These are phyloP conservation scores for Arthrobotrys pseudoclavata DNA, from an alignment of 2,329 filamentous ascomycete genomes.

Conservation along the genomic window DNA sequence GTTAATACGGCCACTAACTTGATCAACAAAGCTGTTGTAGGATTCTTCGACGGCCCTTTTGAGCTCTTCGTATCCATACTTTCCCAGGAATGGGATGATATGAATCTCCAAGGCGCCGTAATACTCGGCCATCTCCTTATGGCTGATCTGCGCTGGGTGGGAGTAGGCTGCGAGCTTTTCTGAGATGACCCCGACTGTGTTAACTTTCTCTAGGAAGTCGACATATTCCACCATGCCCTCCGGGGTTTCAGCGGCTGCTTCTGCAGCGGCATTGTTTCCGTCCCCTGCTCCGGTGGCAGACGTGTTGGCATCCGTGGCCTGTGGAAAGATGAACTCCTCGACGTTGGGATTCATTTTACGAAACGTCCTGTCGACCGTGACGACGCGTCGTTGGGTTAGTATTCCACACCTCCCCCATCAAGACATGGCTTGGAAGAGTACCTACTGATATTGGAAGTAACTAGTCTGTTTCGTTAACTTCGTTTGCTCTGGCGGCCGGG, in stretches of 20 bases:
- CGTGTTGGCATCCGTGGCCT: background rate
- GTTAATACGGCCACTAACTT: background rate
- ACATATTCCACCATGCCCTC: slow-evolving; percentile 32
- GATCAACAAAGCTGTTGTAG: background rate
- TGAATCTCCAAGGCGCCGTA: background rate
- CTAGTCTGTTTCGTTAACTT: no score
- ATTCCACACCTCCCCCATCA: background rate
- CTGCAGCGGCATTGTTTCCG: background rate
- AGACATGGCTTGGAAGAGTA: background rate
- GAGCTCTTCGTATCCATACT: slow-evolving; percentile 26
- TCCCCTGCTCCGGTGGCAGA: background rate
- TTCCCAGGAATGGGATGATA: slow-evolving; percentile 30
- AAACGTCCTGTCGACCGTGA: background rate
- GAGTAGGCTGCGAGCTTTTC: background rate
- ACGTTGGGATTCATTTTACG: background rate
- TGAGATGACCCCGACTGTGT: background rate
- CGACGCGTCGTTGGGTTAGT: slow-evolving; percentile 2
- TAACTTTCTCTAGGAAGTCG: slow-evolving; percentile 20
- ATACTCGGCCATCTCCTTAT: background rate
- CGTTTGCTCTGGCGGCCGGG: no score
- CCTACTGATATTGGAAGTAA: background rate
- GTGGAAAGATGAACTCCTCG: background rate
- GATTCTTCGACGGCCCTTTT: background rate
- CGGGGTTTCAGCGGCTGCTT: slow-evolving; percentile 7
- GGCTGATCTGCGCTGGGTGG: background rate